A percentile compares a stretch with the other conserved stretches of the same genome.
Conservation (phyloP, 305 asterid genomes). For the Solanum hybrid region DNA sequence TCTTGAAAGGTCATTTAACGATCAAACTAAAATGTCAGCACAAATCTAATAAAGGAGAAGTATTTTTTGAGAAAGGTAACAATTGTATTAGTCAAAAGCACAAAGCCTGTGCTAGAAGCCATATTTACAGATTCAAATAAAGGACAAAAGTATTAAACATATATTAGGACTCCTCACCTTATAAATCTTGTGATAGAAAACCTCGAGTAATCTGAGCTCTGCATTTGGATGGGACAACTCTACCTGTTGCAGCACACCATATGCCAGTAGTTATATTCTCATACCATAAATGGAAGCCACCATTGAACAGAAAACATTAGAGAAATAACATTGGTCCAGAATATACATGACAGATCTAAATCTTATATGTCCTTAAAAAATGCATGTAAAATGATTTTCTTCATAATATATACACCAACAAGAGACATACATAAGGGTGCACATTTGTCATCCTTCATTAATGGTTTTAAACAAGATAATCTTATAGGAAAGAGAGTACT, state of each 20-base stretch:
- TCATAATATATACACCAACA: neutral
- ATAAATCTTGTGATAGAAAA: conserved; percentile 94
- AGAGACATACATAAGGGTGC: neutral
- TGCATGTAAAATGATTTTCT: neutral
- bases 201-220: conserved; percentile 95
- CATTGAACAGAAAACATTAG: neutral
- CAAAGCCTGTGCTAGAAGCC: neutral
- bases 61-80: neutral
- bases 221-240: conserved; percentile 92
- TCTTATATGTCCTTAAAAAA: neutral
- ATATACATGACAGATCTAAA: neutral
- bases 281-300: neutral
- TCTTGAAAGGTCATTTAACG: neutral
- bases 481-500: neutral
- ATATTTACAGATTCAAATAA: neutral
- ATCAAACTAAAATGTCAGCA: conserved; percentile 3
- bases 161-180: conserved; percentile 47
- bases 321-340: neutral
- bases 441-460: neutral
- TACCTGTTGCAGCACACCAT: conserved; percentile 44
- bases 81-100: neutral
- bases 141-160: neutral
- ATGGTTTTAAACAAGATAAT: neutral
- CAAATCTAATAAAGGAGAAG: conserved; percentile 1
- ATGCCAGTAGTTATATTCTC: neutral